Conservation (phyloP, 805 yeast genomes). For the Clavispora phyllophila region DNA sequence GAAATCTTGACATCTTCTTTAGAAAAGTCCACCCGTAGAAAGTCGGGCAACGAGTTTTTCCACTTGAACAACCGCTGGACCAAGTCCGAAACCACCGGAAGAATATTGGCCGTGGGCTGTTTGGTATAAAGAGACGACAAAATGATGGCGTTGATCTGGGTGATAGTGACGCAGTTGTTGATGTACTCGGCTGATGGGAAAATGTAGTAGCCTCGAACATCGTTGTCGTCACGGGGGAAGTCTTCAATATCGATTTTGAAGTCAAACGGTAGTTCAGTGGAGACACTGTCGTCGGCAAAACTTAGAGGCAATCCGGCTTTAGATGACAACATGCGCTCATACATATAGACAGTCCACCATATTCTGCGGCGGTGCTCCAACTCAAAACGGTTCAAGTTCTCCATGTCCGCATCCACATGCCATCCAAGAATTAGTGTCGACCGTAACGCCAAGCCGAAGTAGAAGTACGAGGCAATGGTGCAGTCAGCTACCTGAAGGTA, state of each 20-base stretch:
- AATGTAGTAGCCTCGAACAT: constrained; percentile 60
- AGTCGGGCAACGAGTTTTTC: constrained; percentile 62
- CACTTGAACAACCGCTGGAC: constrained; percentile 63
- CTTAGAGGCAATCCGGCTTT: constrained; percentile 78
- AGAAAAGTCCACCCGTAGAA: constrained; percentile 59
- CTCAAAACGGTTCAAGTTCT: constrained; percentile 46
- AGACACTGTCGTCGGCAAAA: constrained; percentile 76
- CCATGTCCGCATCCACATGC: constrained; percentile 80
- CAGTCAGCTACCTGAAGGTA: constrained; percentile 81
- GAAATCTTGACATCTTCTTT: constrained; percentile 51
- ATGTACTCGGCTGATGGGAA: constrained; percentile 78
- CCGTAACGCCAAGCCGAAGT: constrained; percentile 70
- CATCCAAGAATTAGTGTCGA: constrained; percentile 69
- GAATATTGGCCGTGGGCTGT: constrained; percentile 70
- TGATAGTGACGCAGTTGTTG: constrained; percentile 70
- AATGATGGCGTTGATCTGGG: constrained; percentile 73
- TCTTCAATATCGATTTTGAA: constrained; percentile 51
- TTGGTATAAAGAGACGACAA: constrained; percentile 65
- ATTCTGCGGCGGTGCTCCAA: constrained; percentile 47
- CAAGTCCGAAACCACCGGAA: constrained; percentile 67
- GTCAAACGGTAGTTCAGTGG: constrained; percentile 70
- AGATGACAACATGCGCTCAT: constrained; percentile 70
- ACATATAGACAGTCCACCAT: constrained; percentile 49
- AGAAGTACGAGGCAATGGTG: constrained; percentile 75
- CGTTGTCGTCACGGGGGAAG: constrained; percentile 36